These are phyloP conservation scores for Camellia lanceoleosa DNA, from an alignment of 148 eudicot genomes.

Conservation along the genomic window DNA sequence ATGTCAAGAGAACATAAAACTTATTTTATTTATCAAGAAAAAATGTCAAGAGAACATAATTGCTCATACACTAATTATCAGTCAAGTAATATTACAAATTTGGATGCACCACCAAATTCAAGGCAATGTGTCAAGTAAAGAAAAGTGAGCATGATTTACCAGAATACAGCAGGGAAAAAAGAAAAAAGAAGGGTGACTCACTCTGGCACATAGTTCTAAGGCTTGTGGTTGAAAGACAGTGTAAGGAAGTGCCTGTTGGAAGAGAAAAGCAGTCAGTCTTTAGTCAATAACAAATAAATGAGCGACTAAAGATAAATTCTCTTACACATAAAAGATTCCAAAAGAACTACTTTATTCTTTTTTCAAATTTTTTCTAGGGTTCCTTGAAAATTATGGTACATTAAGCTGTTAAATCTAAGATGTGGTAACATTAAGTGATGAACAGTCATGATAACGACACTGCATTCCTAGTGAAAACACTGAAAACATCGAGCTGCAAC, in stretches of 20 bases:
- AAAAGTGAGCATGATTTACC: constrained; percentile 8
- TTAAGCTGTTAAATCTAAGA: background rate
- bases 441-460: background rate
- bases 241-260: constrained; percentile 61
- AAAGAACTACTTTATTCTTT: background rate
- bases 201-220: constrained; percentile 89
- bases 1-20: background rate
- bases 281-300: background rate
- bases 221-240: constrained; percentile 78
- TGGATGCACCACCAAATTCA: background rate
- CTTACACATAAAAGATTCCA: background rate
- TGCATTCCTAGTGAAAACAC: background rate
- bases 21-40: too few relatives aligned
- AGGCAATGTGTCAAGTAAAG: background rate
- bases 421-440: background rate
- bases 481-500: background rate
- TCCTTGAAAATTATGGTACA: too few relatives aligned
- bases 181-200: constrained; percentile 31
- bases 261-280: constrained; percentile 13
- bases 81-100: constrained; percentile 5
- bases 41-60: background rate
- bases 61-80: background rate
- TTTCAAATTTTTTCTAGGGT: too few relatives aligned
- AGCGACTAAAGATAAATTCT: too few relatives aligned
- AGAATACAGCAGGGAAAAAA: background rate